Evolutionary conservation across 495 filamentous ascomycete genomes (phyloP).

Genomic region (Aspergillus kassunensis): DNA sequence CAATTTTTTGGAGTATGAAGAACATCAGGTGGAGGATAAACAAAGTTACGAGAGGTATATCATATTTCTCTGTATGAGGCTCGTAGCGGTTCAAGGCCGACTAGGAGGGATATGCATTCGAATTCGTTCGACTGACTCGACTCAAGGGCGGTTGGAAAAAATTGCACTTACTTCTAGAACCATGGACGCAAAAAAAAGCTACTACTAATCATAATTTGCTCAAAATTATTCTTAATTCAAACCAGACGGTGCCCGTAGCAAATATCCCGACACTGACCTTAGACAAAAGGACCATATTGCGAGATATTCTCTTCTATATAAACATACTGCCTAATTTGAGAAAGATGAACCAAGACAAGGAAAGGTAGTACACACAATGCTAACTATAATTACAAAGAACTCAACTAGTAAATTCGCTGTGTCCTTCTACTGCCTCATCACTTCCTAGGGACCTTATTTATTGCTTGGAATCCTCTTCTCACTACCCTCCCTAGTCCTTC

Average conservation of each 20-base stretch:
- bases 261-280: too few species aligned
- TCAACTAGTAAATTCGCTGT: too few species aligned
- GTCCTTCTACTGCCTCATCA: neutral
- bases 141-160: too few species aligned
- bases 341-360: too few species aligned
- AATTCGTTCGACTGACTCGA: too few species aligned
- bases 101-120: too few species aligned
- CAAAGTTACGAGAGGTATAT: neutral
- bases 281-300: too few species aligned
- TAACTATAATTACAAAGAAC: neutral
- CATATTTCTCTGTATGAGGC: neutral
- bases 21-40: neutral
- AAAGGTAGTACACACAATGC: conserved; percentile 4
- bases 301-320: too few species aligned
- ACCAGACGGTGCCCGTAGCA: too few species aligned
- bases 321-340: too few species aligned
- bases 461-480: neutral
- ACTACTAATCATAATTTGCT: neutral
- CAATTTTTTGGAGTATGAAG: neutral
- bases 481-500: neutral
- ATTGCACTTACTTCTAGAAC: neutral
- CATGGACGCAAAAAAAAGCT: neutral
- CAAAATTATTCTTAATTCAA: neutral
- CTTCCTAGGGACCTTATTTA: neutral
- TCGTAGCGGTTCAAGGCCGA: neutral